Base-by-base conservation (phyloP, 768 basidiomycete species). In the Cystofilobasidium macerans region DNA sequence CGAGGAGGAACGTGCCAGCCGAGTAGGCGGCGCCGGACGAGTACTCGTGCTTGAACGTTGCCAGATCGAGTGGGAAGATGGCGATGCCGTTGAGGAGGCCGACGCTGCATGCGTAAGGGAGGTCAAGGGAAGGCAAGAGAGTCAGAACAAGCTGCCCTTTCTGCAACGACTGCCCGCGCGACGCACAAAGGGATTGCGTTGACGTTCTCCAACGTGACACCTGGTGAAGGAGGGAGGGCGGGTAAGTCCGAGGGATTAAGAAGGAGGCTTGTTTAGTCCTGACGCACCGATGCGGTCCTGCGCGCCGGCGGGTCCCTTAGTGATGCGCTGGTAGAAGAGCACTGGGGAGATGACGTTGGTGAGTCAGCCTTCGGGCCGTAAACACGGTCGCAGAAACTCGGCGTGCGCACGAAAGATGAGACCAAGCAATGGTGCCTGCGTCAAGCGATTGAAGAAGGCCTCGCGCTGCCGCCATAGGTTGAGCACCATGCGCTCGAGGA, bases 31-130 rank as follows among this genome's bases (percentile, higher is more conserved):
- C 80, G 18, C 75, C 76, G 26, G 75, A 76, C 22, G 72, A 71
- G 57, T 74, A 76, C 69, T 81, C 80, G 70, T 81, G 77, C 64
- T 78, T 74, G 70, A 78, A 81, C 6, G 79, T 68, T 32, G 78
- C 74, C 56, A 76, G 74, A 57, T 81, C 81, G 26, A 72, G 72
- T 0, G 80, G 80, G 70, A 77, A 81, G 66, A 80, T 74, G 9
- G 79, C 73, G 65, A 77, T 72, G 26, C 74, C 75, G 42, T 73
- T 73, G 7, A 78, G 69, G 18, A 78, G 71, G 4, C 67, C 60
- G 56, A 69, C 64, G 45, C n/a, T n/a, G n/a, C n/a, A n/a, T n/a
- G n/a, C n/a, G n/a, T n/a, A n/a, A n/a, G n/a, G n/a, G n/a, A n/a
- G n/a, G n/a, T n/a, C n/a, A n/a, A n/a, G n/a, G n/a, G 61, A 26